These are phyloP conservation scores for Metschnikowia hibisci DNA, from an alignment of 805 yeast genomes.

Conservation along the genomic window DNA sequence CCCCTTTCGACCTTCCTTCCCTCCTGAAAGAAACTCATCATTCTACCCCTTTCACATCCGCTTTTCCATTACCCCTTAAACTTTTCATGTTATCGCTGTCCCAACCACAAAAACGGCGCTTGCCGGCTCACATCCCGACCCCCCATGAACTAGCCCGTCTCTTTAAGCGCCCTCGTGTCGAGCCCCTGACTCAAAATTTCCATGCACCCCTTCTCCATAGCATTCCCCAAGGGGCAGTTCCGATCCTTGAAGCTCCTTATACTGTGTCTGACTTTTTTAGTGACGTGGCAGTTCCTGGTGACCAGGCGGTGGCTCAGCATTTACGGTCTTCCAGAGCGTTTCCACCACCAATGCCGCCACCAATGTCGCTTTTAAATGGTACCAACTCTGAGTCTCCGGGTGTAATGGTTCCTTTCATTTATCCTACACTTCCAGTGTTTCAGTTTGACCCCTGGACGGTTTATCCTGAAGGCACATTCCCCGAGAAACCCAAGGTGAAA, in stretches of 20 bases:
- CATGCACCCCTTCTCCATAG: slow-evolving; percentile 27
- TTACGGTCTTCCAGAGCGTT: slow-evolving; percentile 23
- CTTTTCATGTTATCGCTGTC: slow-evolving; percentile 4
- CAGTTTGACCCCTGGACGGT: slow-evolving; percentile 9
- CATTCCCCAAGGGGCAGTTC: slow-evolving; percentile 35
- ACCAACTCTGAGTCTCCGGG: slow-evolving; percentile 18
- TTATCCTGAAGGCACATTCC: slow-evolving; percentile 4
- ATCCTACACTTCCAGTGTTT: slow-evolving; percentile 39
- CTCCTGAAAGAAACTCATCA: neutral
- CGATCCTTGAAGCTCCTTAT: slow-evolving; percentile 34
- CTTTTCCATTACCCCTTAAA: neutral
- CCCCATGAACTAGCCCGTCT: slow-evolving; percentile 15
- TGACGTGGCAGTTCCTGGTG: slow-evolving; percentile 23
- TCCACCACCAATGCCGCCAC: slow-evolving; percentile 42
- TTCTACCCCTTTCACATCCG: neutral
- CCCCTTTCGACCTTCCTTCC: too few relatives aligned
- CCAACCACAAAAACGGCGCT: slow-evolving; percentile 10
- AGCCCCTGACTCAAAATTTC: neutral
- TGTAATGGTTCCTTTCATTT: slow-evolving; percentile 42
- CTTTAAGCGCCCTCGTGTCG: slow-evolving; percentile 13
- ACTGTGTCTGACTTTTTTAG: slow-evolving; percentile 32
- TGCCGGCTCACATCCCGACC: slow-evolving; percentile 12
- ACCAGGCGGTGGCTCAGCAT: slow-evolving; percentile 20
- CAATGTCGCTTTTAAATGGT: slow-evolving; percentile 1
- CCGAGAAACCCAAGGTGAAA: too few relatives aligned